Percentiles rank a stretch among this genome's conserved stretches.
Conservation (phyloP, 192 early-diverging fungal species). For the Entomortierella lignicola region DNA sequence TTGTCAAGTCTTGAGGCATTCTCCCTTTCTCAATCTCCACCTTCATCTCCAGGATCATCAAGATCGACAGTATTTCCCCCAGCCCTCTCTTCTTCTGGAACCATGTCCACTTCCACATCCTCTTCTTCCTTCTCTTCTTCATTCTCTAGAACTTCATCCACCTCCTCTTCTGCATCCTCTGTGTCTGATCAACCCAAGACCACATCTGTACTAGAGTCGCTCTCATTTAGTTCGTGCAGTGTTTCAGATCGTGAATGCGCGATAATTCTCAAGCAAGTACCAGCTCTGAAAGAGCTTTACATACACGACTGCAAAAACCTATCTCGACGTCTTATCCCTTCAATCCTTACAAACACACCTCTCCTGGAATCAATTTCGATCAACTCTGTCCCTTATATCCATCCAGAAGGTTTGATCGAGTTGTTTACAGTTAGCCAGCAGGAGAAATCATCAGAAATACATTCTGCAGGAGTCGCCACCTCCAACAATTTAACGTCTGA, state of each 20-base stretch:
- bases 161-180: not conserved
- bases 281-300: slow-evolving; percentile 19
- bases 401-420: slow-evolving; percentile 6
- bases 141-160: slow-evolving; percentile 8
- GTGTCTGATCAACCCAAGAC: not conserved
- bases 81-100: not conserved
- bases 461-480: not conserved
- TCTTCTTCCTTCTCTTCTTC: slow-evolving; percentile 16
- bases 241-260: slow-evolving; percentile 35
- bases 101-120: slow-evolving; percentile 7
- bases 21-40: not conserved
- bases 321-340: not conserved
- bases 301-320: slow-evolving; percentile 32
- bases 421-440: slow-evolving; percentile 12
- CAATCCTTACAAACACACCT: slow-evolving; percentile 29
- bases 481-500: not conserved
- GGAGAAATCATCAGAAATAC: not conserved
- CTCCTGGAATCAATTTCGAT: slow-evolving; percentile 28
- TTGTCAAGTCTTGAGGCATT: slow-evolving; percentile 16
- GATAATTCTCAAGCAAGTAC: slow-evolving; percentile 12
- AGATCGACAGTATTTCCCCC: not conserved
- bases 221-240: slow-evolving; percentile 22
- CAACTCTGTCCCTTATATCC: slow-evolving; percentile 23
- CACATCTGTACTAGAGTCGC: slow-evolving; percentile 13
- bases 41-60: not conserved